These are phyloP conservation scores for Chlorella vulgaris DNA, from an alignment of 139 green algal species.

Conservation along the genomic window DNA sequence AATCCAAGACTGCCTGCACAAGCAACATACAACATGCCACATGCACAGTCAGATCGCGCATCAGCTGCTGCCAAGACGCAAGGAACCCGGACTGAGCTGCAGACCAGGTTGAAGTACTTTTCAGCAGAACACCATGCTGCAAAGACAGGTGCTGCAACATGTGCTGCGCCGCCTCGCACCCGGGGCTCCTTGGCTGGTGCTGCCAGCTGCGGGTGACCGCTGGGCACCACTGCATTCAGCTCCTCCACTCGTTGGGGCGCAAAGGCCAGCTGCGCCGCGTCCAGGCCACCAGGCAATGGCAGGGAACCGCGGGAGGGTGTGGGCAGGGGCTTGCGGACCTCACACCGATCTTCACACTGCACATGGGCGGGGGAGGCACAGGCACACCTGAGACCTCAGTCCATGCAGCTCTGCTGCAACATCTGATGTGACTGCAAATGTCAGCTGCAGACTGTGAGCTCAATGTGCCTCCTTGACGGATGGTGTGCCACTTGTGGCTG, in stretches of 20 bases:
- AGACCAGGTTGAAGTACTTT: too few species aligned
- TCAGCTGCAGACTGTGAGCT: background rate
- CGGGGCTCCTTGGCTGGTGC: slow-evolving; percentile 21
- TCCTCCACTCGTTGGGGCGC: slow-evolving; percentile 51
- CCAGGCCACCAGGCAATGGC: slow-evolving; percentile 55
- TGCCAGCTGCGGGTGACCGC: slow-evolving; percentile 21
- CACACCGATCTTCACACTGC: slow-evolving; percentile 49
- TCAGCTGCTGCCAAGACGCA: too few species aligned
- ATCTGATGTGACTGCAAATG: background rate
- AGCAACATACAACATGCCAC: background rate
- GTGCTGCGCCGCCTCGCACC: slow-evolving; percentile 19
- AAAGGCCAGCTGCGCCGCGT: slow-evolving; percentile 20
- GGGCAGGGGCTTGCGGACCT: slow-evolving; percentile 59
- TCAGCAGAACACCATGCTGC: too few species aligned
- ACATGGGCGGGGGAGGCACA: background rate
- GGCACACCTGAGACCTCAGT: too few species aligned
- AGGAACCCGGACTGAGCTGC: too few species aligned
- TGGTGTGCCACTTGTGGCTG: background rate
- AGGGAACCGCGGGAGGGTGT: slow-evolving; percentile 57
- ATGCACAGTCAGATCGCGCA: background rate
- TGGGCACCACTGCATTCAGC: slow-evolving; percentile 39
- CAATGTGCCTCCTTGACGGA: background rate
- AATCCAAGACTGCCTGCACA: slow-evolving; percentile 71
- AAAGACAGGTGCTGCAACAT: too few species aligned
- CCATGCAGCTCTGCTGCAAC: background rate